Evolutionary conservation across 2,329 filamentous ascomycete genomes (phyloP), one percentile per base, ranked within the genome.

Genomic region (Colletotrichum neosansevieriae): DNA sequence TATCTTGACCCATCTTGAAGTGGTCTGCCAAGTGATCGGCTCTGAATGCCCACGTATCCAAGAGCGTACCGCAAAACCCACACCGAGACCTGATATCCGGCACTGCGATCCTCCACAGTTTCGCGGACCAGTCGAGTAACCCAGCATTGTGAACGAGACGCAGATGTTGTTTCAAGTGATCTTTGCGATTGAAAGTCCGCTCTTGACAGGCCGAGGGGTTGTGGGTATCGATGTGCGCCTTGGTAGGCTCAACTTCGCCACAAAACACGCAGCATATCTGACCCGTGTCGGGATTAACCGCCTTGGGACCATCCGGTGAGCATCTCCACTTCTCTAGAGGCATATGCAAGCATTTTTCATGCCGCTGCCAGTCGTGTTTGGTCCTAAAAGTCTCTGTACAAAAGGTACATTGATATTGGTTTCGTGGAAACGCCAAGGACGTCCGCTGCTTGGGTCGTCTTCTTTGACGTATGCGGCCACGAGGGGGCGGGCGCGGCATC

Each of bases 251-350:
- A 0, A 60, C 38, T 0, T 75, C 47, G 2, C 76, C 78, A 45
- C 82, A 83, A 51, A 79, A 83, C 0, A 81, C 78, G 45, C 82
- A 83, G 42, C 53, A 61, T 5, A n/a, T 32, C 49, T 40, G 51
- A 2, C 57, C 58, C 6, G 40, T 56, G 4, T 58, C 60, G 56
- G 78, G 79, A 3, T 83, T 82, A 9, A 24, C 80, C 80, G 3
- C 79, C 73, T 50, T 63, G 6, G 53, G 51, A 3, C 42, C 63
- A 54, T 36, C 42, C 11, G 63, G 63, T 4, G 63, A 67, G 29
- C 78, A 87, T 69, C 79, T 81, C 86, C 77, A 88, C 61, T 72
- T 78, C 74, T 79, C 82, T 0, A 83, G 84, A 9, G 79, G 85
- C 63, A 78, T 79, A 73, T 78, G 85, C 58, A 80, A 79, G 63